Conservation (phyloP, 2,329 filamentous ascomycete species). For the Bipolaris zeicola region DNA sequence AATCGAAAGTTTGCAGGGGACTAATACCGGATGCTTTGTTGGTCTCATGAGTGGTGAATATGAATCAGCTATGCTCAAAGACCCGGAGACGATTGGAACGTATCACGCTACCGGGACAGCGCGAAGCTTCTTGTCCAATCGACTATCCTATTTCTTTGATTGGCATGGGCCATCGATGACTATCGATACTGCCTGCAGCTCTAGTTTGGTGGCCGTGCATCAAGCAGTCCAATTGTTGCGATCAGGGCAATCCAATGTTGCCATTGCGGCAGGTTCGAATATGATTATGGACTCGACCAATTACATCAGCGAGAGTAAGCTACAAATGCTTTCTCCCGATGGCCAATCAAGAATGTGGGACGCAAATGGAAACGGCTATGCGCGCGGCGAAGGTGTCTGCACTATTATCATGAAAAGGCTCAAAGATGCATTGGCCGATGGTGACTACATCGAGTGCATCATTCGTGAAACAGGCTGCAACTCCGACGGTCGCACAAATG, state of each 20-base stretch:
- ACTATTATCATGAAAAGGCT: constrained; percentile 62
- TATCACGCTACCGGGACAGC: too few relatives aligned
- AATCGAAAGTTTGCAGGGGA: too few relatives aligned
- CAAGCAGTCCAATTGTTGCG: constrained; percentile 15
- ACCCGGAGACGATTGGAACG: too few relatives aligned
- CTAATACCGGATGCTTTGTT: too few relatives aligned
- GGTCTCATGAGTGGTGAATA: too few relatives aligned
- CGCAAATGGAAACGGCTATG: constrained; percentile 62
- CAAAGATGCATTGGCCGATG: constrained; percentile 59
- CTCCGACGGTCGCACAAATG: constrained; percentile 58
- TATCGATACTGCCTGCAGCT: constrained; percentile 48
- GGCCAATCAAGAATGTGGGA: constrained; percentile 33
- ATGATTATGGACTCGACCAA: neutral
- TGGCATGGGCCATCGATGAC: constrained; percentile 44
- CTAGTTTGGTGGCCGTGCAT: constrained; percentile 36
- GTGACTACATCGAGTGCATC: constrained; percentile 56
- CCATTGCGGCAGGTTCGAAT: constrained; percentile 15
- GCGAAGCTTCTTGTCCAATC: too few relatives aligned
- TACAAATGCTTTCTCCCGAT: constrained; percentile 34
- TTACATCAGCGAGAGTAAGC: constrained; percentile 25
- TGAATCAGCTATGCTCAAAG: too few relatives aligned
- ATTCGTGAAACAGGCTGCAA: constrained; percentile 50
- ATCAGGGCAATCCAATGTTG: constrained; percentile 14
- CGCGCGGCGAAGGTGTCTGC: constrained; percentile 53
- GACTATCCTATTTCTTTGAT: constrained; percentile 46